Conservation (phyloP, 2,329 filamentous ascomycete genomes). For the Rachicladosporium sp. region DNA sequence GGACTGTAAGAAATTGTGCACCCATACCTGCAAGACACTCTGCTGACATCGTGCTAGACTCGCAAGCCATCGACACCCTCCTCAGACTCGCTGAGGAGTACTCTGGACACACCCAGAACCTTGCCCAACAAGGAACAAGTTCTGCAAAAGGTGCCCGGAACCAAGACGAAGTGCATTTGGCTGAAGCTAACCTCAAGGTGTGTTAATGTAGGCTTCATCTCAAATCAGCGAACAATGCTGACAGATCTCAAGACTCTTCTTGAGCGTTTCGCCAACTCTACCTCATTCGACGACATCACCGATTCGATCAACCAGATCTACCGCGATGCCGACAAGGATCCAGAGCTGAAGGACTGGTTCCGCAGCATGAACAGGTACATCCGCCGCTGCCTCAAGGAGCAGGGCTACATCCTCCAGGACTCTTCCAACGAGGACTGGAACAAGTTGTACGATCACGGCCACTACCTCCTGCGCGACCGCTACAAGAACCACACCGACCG, state of each 20-base stretch:
- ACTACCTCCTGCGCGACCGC: conserved; percentile 75
- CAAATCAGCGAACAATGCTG: conserved; percentile 34
- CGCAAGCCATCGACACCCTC: conserved; percentile 79
- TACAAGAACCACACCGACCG: conserved; percentile 79
- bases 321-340: conserved; percentile 70
- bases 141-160: conserved; percentile 61
- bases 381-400: conserved; percentile 70
- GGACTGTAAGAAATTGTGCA: conserved; percentile 49
- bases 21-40: not conserved
- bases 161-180: conserved; percentile 51
- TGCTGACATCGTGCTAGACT: conserved; percentile 39
- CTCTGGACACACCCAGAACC: conserved; percentile 54
- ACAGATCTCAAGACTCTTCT: conserved; percentile 58
- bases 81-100: conserved; percentile 78
- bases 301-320: conserved; percentile 78
- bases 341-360: conserved; percentile 85
- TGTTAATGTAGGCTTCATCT: conserved; percentile 30
- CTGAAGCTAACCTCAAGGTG: conserved; percentile 69
- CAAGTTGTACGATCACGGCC: conserved; percentile 69
- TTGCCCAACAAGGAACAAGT: conserved; percentile 52
- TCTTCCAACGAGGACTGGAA: conserved; percentile 72
- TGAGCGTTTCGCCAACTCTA: conserved; percentile 91
- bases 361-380: conserved; percentile 63
- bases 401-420: conserved; percentile 83
- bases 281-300: conserved; percentile 76